A percentile compares a stretch with the other conserved stretches of the same genome.
phyloP scores from a whole-genome alignment of 345 rosid genomes.

The Arabis hirsuta region DNA sequence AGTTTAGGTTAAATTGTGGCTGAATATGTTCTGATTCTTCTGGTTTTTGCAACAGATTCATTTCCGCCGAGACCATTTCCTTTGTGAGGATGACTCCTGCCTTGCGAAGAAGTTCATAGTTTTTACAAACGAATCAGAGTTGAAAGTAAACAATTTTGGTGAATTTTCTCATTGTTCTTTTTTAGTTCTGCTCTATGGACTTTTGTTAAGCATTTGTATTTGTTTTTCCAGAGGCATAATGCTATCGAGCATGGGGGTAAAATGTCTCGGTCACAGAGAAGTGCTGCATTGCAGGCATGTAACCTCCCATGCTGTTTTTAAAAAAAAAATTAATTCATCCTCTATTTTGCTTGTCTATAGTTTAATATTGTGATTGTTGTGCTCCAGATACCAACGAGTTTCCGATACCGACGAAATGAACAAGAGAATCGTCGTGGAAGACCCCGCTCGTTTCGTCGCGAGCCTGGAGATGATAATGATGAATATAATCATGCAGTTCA shows the following conservation, averaged over 20 bases:
- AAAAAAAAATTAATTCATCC: background rate
- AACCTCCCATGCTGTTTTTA: background rate
- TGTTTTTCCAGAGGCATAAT: constrained; percentile 78
- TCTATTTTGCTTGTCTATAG: constrained; percentile 4
- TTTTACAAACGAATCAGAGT: constrained; percentile 81
- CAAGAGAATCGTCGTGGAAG: constrained; percentile 82
- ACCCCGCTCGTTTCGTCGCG: constrained; percentile 63
- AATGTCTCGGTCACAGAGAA: constrained; percentile 93
- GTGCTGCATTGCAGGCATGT: constrained; percentile 89
- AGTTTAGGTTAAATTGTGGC: constrained; percentile 2
- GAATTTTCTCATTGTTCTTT: background rate
- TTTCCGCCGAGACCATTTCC: constrained; percentile 83
- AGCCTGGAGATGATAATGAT: constrained; percentile 54
- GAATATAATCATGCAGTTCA: constrained; percentile 39
- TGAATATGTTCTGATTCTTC: constrained; percentile 20
- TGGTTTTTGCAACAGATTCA: constrained; percentile 65
- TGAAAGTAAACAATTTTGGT: constrained; percentile 64
- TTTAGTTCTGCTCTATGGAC: constrained; percentile 12
- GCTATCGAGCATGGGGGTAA: constrained; percentile 90
- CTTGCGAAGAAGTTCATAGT: constrained; percentile 89
- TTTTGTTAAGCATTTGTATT: background rate
- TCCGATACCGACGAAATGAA: constrained; percentile 56
- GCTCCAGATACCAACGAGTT: constrained; percentile 91
- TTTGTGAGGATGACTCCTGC: constrained; percentile 94
- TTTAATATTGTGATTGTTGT: constrained; percentile 20